These are phyloP conservation scores for Lipomyces mesembrius DNA, from an alignment of 805 yeast species.

Conservation along the genomic window DNA sequence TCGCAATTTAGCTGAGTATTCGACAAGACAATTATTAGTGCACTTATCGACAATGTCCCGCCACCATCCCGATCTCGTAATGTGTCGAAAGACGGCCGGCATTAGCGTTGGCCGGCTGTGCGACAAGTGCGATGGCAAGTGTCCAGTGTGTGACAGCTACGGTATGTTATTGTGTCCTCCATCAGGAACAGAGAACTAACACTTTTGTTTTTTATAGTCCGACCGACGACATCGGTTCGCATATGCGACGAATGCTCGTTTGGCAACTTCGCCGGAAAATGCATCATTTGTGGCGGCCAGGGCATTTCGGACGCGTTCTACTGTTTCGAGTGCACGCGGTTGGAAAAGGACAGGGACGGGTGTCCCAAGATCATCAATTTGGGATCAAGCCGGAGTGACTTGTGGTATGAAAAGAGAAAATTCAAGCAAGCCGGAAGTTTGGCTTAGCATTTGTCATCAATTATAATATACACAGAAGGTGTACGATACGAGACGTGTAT, in stretches of 20 bases:
- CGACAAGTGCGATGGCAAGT: conserved; percentile 84
- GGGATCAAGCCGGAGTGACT: conserved; percentile 75
- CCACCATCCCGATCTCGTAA: conserved; percentile 82
- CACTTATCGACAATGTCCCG: conserved; percentile 64
- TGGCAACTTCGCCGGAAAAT: conserved; percentile 64
- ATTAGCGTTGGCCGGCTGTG: conserved; percentile 71
- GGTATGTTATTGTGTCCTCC: conserved; percentile 45
- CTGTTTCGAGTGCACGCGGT: conserved; percentile 80
- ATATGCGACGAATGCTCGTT: conserved; percentile 86
- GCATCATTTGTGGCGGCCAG: conserved; percentile 75
- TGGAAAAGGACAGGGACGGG: conserved; percentile 86
- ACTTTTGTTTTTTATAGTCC: conserved; percentile 44
- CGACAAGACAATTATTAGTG: too few species aligned
- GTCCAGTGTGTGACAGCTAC: conserved; percentile 87
- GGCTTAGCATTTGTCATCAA: background rate
- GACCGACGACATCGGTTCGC: conserved; percentile 66
- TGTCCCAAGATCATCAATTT: conserved; percentile 84
- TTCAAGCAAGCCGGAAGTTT: conserved; percentile 21
- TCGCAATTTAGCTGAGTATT: too few species aligned
- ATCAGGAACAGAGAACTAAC: too few species aligned
- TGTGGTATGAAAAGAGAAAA: conserved; percentile 62
- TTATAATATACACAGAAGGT: background rate
- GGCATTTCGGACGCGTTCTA: conserved; percentile 77
- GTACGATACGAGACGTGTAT: background rate
- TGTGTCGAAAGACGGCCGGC: conserved; percentile 88